Evolutionary conservation across 352 stramenopile genomes (phyloP).

Genomic region (Albugo laibachii): DNA sequence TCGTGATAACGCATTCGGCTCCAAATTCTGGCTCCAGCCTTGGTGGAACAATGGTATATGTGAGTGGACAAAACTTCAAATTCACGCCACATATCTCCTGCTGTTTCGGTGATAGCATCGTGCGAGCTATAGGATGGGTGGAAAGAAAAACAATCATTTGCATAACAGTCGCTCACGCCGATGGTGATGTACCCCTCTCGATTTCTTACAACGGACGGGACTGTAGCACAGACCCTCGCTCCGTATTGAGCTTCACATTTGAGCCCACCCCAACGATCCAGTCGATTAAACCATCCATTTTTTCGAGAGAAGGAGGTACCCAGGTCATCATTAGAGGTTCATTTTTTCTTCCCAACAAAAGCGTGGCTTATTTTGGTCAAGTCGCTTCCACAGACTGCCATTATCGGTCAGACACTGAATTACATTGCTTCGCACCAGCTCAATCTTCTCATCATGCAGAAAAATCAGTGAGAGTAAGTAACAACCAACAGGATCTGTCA

Average conservation of each 20-base stretch:
- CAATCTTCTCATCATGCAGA: no score
- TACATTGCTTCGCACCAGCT: no score
- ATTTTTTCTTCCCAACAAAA: conserved; percentile 20
- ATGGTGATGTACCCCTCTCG: conserved; percentile 9
- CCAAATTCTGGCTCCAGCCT: conserved; percentile 21
- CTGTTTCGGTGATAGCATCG: conserved; percentile 26
- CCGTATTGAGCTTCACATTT: conserved; percentile 21
- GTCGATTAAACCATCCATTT: conserved; percentile 14
- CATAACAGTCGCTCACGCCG: conserved; percentile 15
- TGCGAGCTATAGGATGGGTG: no score
- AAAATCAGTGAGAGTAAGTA: no score
- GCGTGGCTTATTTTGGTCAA: conserved; percentile 18
- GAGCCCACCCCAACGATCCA: conserved; percentile 11
- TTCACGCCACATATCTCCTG: conserved; percentile 28
- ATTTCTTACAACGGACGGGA: conserved; percentile 41
- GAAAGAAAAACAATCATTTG: conserved; percentile 16
- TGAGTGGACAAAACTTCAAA: conserved; percentile 35
- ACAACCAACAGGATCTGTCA: no score
- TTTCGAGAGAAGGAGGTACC: conserved; percentile 30
- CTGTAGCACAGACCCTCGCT: conserved; percentile 17
- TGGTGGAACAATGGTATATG: conserved; percentile 32
- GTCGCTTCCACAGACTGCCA: no score
- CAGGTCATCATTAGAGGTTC: conserved; percentile 16
- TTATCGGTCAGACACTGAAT: no score
- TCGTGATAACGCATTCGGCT: background rate